Evolutionary conservation across 1,284 basidiomycete genomes (phyloP), one percentile per base, ranked within the genome.

Genomic region (Puccinia novopanici): DNA sequence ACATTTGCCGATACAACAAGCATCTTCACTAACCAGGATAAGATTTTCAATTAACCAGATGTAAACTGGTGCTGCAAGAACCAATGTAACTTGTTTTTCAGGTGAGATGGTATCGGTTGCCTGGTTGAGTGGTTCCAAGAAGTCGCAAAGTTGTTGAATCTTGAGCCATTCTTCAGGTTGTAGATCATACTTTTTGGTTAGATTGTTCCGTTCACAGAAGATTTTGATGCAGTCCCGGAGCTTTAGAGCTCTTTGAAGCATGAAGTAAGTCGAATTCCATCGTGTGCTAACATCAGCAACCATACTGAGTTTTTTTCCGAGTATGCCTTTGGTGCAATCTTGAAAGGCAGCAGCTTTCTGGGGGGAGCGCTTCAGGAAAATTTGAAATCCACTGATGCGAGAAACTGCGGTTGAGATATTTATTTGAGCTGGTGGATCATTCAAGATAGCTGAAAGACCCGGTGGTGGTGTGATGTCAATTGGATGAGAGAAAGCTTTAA

Each of bases 31-130:
- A n/a, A n/a, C n/a, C n/a, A n/a, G n/a, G n/a, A n/a, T n/a, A n/a
- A n/a, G n/a, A n/a, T n/a, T n/a, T n/a, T n/a, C n/a, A n/a, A n/a
- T n/a, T n/a, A n/a, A n/a, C n/a, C n/a, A n/a, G n/a, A n/a, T n/a
- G n/a, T n/a, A n/a, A n/a, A n/a, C n/a, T n/a, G n/a, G n/a, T n/a
- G n/a, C n/a, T n/a, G n/a, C n/a, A n/a, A n/a, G n/a, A n/a, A n/a
- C n/a, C n/a, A n/a, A n/a, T n/a, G n/a, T n/a, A 45, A 65, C 61
- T 9, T 8, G 6, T 40, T 65, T 37, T 4, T 61, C 34, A 17
- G 34, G 34, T 65, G 61, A 37, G 61, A 65, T 65, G 34, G 40
- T 65, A 37, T 65, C 22, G 6, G 61, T 65, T 65, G 61, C 61
- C 8, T 67, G 34, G 22, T 45, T 22, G 24, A 67, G 65, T 22